A percentile compares a stretch with the other conserved stretches of the same genome.
Conservation (phyloP, 345 rosid species). For the Melaleuca alternifolia region DNA sequence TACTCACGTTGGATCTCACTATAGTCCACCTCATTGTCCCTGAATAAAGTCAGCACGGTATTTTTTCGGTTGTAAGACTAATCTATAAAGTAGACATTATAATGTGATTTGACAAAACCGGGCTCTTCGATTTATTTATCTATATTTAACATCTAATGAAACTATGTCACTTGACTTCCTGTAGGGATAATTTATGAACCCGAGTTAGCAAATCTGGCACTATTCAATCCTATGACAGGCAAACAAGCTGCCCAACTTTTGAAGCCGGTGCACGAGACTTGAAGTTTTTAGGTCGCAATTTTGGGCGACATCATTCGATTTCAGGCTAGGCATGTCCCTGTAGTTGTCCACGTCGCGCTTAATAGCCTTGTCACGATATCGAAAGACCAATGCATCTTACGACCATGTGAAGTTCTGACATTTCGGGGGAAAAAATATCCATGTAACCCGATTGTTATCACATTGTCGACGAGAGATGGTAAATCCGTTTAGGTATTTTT, state of each 20-base stretch:
- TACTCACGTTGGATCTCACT: background rate
- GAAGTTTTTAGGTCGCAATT: background rate
- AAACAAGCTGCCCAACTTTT: no score
- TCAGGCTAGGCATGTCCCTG: background rate
- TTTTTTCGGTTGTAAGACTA: background rate
- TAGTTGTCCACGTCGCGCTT: background rate
- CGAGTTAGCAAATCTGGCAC: background rate
- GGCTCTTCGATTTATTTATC: background rate
- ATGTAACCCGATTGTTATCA: background rate
- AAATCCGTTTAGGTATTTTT: no score
- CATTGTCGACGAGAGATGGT: background rate
- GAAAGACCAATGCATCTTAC: background rate
- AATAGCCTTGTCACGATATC: background rate
- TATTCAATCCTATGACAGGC: no score
- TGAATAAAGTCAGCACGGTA: background rate
- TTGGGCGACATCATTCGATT: background rate
- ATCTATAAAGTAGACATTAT: background rate
- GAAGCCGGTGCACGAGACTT: no score
- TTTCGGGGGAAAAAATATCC: background rate
- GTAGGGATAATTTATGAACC: background rate
- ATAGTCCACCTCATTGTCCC: background rate
- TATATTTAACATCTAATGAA: background rate
- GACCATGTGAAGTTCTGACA: constrained; percentile 3
- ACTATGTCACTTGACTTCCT: background rate
- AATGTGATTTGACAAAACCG: background rate